Evolutionary conservation across 345 rosid species (phyloP).

Genomic region (Lumnitzera littorea): DNA sequence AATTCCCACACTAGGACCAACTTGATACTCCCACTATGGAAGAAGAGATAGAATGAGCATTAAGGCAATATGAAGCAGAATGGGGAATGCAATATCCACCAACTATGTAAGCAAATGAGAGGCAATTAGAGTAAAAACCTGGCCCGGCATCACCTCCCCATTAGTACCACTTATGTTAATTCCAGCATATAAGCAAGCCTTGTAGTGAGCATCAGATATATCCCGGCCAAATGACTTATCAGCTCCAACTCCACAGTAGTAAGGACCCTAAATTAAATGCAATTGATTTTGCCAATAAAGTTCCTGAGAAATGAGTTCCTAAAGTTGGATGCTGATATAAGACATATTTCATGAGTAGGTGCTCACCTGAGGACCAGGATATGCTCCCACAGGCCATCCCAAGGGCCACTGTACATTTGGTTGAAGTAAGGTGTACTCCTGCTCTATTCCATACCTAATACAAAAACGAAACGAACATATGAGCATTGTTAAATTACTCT

Average conservation of each 20-base stretch:
- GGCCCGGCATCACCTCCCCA: constrained; percentile 99
- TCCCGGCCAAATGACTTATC: constrained; percentile 95
- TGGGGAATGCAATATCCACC: background rate
- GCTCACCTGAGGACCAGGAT: constrained; percentile 93
- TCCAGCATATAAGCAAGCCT: constrained; percentile 96
- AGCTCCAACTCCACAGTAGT: constrained; percentile 96
- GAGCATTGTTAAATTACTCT: background rate
- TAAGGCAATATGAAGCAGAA: background rate
- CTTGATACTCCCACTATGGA: constrained; percentile 95
- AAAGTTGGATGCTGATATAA: no score
- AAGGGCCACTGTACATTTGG: constrained; percentile 86
- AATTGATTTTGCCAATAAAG: no score
- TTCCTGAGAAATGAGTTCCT: no score
- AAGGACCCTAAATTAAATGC: constrained; percentile 68
- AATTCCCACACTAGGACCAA: constrained; percentile 95
- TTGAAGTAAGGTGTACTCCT: constrained; percentile 95
- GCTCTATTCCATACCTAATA: constrained; percentile 85
- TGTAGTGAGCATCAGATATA: constrained; percentile 96
- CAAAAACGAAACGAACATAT: background rate
- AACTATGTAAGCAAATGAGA: constrained; percentile 1
- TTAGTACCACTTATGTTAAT: constrained; percentile 92
- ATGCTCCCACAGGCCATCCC: constrained; percentile 99
- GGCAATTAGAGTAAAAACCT: constrained; percentile 33
- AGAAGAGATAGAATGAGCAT: background rate
- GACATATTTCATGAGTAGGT: background rate